Conservation (phyloP, 2,329 filamentous ascomycete genomes). For the Orbilia javanica region DNA sequence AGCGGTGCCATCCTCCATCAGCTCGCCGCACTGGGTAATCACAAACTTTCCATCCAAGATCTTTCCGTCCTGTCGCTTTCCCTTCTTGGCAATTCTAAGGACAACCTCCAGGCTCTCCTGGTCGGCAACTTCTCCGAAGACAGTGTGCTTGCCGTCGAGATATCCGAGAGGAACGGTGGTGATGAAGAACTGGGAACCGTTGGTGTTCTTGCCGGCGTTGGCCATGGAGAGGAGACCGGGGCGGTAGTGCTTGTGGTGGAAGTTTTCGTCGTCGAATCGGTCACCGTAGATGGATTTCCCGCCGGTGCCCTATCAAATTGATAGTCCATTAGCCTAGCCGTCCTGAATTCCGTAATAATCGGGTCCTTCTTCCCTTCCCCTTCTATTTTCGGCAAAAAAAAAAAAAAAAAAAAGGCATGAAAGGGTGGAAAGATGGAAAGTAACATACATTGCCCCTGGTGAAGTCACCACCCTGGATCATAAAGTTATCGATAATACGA, state of each 20-base stretch:
- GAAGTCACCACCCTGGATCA: conserved; percentile 97
- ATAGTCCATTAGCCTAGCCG: neutral
- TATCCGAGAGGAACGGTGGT: conserved; percentile 68
- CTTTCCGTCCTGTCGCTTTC: conserved; percentile 57
- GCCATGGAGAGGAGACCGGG: conserved; percentile 92
- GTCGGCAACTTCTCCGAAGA: conserved; percentile 80
- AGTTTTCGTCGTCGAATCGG: conserved; percentile 96
- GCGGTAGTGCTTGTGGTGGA: conserved; percentile 77
- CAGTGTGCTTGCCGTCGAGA: conserved; percentile 83
- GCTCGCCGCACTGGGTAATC: conserved; percentile 37
- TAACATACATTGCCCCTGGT: conserved; percentile 85
- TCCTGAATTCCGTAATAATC: neutral
- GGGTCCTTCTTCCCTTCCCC: too few relatives aligned
- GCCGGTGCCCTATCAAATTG: conserved; percentile 78
- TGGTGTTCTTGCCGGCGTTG: conserved; percentile 94
- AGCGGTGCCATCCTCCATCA: conserved; percentile 9
- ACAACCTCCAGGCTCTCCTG: conserved; percentile 61
- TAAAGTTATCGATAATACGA: conserved; percentile 92
- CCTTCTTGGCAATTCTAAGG: conserved; percentile 55
- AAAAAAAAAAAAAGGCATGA: too few relatives aligned
- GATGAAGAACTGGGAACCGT: conserved; percentile 80
- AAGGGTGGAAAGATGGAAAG: neutral
- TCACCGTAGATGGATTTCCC: conserved; percentile 95
- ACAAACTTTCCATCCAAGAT: conserved; percentile 46
- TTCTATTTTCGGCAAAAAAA: too few relatives aligned